Evolutionary conservation across 306 rosid genomes (phyloP).

Genomic region (Mucuna pruriens): DNA sequence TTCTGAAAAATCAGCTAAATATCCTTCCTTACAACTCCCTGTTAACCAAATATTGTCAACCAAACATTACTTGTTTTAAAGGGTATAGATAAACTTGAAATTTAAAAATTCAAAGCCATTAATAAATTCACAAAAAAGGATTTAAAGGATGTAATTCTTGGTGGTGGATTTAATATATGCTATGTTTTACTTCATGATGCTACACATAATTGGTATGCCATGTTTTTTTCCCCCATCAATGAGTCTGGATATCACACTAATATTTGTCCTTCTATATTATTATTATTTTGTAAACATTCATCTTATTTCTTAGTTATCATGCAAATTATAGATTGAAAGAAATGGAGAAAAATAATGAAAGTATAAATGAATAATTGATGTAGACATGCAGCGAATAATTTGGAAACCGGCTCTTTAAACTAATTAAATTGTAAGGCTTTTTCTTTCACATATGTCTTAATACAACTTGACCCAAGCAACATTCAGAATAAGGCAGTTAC

Average conservation of each 20-base stretch:
- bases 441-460: constrained; percentile 11
- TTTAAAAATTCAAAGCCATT: not conserved
- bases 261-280: not conserved
- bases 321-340: not conserved
- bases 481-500: not conserved
- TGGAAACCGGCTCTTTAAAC: not conserved
- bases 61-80: not conserved
- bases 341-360: not conserved
- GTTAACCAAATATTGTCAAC: not conserved
- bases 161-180: not conserved
- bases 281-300: not conserved
- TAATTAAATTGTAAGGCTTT: not conserved
- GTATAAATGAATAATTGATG: not conserved
- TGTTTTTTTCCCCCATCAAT: not conserved
- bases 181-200: not conserved
- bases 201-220: not conserved
- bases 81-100: not conserved
- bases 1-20: not conserved
- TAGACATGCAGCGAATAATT: not conserved
- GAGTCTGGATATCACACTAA: not conserved
- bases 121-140: not conserved
- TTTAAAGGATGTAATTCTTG: not conserved
- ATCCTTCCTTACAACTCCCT: not conserved
- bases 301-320: constrained; percentile 29
- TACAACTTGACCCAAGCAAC: not conserved